Evolutionary conservation across 768 basidiomycete genomes (phyloP).

Genomic region (Galerina marginata): DNA sequence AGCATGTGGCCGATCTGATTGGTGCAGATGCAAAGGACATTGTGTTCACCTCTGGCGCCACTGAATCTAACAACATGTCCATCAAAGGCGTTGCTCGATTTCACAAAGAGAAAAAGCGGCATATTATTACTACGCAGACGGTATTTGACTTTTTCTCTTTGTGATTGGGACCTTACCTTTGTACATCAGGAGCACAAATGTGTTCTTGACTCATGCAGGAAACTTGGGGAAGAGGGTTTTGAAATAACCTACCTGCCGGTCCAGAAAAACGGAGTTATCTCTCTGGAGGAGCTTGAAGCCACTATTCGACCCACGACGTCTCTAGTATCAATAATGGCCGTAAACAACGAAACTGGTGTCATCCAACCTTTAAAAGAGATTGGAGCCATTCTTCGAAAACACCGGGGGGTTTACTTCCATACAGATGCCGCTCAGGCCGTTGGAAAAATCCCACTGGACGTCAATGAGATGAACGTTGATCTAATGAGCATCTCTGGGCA

Average conservation of each 20-base stretch:
- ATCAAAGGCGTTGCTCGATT: slow-evolving; percentile 98
- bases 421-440: slow-evolving; percentile 97
- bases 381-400: slow-evolving; percentile 81
- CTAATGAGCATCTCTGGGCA: slow-evolving; percentile 96
- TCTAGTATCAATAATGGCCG: slow-evolving; percentile 96
- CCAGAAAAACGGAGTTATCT: slow-evolving; percentile 80
- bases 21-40: slow-evolving; percentile 96
- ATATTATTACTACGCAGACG: slow-evolving; percentile 94
- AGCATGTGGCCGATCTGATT: slow-evolving; percentile 92
- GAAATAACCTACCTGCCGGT: slow-evolving; percentile 99
- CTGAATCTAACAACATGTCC: slow-evolving; percentile 96
- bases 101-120: slow-evolving; percentile 90
- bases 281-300: slow-evolving; percentile 77
- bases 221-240: slow-evolving; percentile 94
- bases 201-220: slow-evolving; percentile 96
- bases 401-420: slow-evolving; percentile 93
- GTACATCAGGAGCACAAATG: slow-evolving; percentile 93
- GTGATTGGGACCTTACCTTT: background rate
- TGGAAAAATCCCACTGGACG: slow-evolving; percentile 90
- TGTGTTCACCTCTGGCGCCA: slow-evolving; percentile 97
- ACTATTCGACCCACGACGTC: slow-evolving; percentile 93
- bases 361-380: slow-evolving; percentile 98
- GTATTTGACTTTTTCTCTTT: slow-evolving; percentile 42
- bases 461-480: slow-evolving; percentile 95
- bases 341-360: slow-evolving; percentile 99